Percentiles rank a stretch among this genome's conserved stretches.
These are phyloP conservation scores for Fusarium pseudograminearum DNA, from an alignment of 2,329 filamentous ascomycete genomes.

Conservation along the genomic window DNA sequence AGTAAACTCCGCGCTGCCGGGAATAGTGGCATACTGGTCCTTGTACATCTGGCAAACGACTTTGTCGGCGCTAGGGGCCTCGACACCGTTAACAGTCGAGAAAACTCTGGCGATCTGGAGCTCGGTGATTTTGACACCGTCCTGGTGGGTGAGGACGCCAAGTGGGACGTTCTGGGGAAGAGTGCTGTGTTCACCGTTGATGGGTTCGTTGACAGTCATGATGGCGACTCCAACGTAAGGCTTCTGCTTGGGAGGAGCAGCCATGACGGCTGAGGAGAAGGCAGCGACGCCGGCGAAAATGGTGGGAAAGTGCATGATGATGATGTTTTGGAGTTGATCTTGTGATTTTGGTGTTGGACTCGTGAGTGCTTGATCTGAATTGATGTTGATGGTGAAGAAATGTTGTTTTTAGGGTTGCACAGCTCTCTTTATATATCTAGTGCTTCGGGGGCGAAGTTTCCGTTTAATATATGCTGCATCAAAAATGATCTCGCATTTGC, in stretches of 20 bases:
- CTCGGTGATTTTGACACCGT: slow-evolving; percentile 10
- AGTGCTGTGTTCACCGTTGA: neutral
- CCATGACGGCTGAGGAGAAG: neutral
- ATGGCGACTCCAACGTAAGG: slow-evolving; percentile 1
- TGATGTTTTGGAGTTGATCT: neutral
- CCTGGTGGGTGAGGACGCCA: slow-evolving; percentile 15
- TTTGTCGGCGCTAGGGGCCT: slow-evolving; percentile 2
- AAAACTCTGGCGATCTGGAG: slow-evolving; percentile 2
- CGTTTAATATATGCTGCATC: fast-evolving
- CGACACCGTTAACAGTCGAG: slow-evolving; percentile 7
- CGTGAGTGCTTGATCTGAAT: neutral
- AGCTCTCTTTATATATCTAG: neutral
- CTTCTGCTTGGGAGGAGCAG: slow-evolving; percentile 8
- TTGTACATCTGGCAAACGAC: slow-evolving; percentile 36
- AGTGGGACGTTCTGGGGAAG: slow-evolving; percentile 15
- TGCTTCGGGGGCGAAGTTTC: neutral
- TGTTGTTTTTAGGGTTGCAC: fast-evolving
- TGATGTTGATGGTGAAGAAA: neutral
- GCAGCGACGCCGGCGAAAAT: slow-evolving; percentile 5
- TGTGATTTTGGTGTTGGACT: fast-evolving
- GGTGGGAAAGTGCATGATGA: slow-evolving; percentile 17
- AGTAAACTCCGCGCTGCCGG: slow-evolving; percentile 21
- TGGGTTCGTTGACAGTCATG: slow-evolving; percentile 13
- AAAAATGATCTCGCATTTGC: neutral
- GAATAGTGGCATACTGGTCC: slow-evolving; percentile 20